Base-by-base conservation (phyloP, 73 alveolate species). In the Blepharisma stoltei region DNA sequence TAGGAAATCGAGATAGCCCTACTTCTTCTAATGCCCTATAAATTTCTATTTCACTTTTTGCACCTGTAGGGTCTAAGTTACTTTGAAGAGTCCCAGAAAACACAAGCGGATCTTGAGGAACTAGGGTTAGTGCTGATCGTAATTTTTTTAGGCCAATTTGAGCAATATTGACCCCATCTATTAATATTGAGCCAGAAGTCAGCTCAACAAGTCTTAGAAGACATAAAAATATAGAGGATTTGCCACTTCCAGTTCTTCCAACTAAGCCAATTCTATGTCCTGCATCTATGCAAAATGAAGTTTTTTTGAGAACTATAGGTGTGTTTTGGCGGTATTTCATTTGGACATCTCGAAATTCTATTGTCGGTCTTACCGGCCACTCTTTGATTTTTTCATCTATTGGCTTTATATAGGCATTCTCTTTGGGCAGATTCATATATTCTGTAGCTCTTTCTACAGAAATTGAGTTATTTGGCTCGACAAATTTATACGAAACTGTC, bases 221-320 rank as follows among this genome's bases (percentile, higher is more conserved):
- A 54, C 92, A 76, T 78, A 91, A 89, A 32, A 95, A 70, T 70
- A 95, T 79, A 21, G 98, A 93, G 11, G 95, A 49, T 81, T 95
- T 95, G 6, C 99, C 99, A 32, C 97, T 85, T 43, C 99, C 99
- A 6, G 98, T 91, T 41, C 98, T 84, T 0, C 99, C 99, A 44
- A 92, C 87, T 7, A 95, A 89, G 41, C 98, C 99, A 1, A 95
- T 69, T 84, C 94, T 91, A 76, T 90, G 93, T 54, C 94, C 92
- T 52, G 95, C 90, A 8, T 81, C 41, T 14, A 95, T 83, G 27
- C 47, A 18, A 43, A 96, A 79, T 70, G 86, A 87, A 41, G 95
- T 76, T 9, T 96, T 92, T 32, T 92, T 89, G 75, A 96, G 82
- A 14, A 95, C 98, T 0, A 81, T 41, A 25, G 92, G 96, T 43